Evolutionary conservation across 2,329 filamentous ascomycete genomes (phyloP).

Genomic region (Atkinsonella texensis): DNA sequence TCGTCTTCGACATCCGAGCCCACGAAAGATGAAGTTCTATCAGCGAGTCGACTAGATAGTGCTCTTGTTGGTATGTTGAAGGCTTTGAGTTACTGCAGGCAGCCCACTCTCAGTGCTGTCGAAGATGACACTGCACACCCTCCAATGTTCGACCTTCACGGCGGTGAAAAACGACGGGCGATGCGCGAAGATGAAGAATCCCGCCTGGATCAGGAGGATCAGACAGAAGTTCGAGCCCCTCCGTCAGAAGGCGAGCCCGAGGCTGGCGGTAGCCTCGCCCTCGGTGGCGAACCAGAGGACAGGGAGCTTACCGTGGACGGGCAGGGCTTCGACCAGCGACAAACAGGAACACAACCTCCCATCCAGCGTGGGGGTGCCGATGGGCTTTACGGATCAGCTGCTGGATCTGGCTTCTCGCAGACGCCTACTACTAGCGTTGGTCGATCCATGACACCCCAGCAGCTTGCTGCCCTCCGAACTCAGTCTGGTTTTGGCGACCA

Average conservation of each 20-base stretch:
- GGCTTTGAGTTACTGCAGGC: slow-evolving; percentile 23
- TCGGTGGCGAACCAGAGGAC: slow-evolving; percentile 89
- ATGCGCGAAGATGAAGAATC: slow-evolving; percentile 62
- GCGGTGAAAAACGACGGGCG: slow-evolving; percentile 68
- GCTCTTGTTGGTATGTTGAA: slow-evolving; percentile 24
- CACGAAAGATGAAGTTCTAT: not conserved
- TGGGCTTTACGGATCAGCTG: slow-evolving; percentile 42
- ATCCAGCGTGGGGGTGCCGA: slow-evolving; percentile 52
- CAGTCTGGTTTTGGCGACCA: slow-evolving; percentile 47
- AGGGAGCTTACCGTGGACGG: slow-evolving; percentile 43
- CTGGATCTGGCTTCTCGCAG: slow-evolving; percentile 34
- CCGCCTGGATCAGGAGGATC: slow-evolving; percentile 38
- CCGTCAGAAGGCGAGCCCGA: slow-evolving; percentile 62
- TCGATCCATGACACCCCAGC: slow-evolving; percentile 69
- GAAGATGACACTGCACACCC: slow-evolving; percentile 31
- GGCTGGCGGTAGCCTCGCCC: slow-evolving; percentile 70
- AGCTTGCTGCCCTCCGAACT: slow-evolving; percentile 55
- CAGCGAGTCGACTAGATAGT: slow-evolving; percentile 11
- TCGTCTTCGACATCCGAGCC: not conserved
- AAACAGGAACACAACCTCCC: slow-evolving; percentile 62
- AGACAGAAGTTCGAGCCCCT: slow-evolving; percentile 29
- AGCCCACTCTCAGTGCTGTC: slow-evolving; percentile 13
- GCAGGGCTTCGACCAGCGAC: slow-evolving; percentile 43
- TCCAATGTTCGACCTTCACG: slow-evolving; percentile 70
- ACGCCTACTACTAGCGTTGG: slow-evolving; percentile 40